Evolutionary conservation across 331 rosid genomes (phyloP).

Genomic region (Acacia pycnantha): DNA sequence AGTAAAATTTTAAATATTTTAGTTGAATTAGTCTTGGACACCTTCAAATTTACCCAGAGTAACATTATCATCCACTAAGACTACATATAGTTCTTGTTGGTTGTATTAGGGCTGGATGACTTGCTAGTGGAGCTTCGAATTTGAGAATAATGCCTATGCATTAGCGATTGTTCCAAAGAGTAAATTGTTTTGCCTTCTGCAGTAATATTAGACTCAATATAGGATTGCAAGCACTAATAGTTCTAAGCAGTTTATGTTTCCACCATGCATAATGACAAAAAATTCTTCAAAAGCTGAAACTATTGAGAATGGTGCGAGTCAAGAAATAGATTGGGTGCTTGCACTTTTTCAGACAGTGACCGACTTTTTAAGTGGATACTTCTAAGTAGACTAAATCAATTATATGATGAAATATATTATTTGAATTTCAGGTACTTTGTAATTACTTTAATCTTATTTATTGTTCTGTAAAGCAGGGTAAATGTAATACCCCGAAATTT

Average conservation of each 20-base stretch:
- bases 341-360: constrained; percentile 43
- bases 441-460: too few relatives aligned
- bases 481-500: too few relatives aligned
- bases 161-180: too few relatives aligned
- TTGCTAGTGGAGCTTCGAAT: constrained; percentile 49
- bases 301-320: constrained; percentile 20
- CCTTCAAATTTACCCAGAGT: too few relatives aligned
- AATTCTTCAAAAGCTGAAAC: neutral
- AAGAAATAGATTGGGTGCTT: constrained; percentile 34
- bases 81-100: neutral
- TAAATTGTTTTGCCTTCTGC: constrained; percentile 4
- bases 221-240: neutral
- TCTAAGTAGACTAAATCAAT: too few relatives aligned
- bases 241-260: neutral
- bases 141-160: constrained; percentile 33
- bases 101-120: constrained; percentile 44
- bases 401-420: too few relatives aligned
- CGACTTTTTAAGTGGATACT: too few relatives aligned
- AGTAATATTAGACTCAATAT: neutral
- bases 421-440: too few relatives aligned
- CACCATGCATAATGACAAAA: constrained; percentile 21
- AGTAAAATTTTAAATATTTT: too few relatives aligned
- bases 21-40: too few relatives aligned
- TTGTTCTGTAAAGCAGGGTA: too few relatives aligned
- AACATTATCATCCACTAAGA: too few relatives aligned